Evolutionary conservation across 2,329 filamentous ascomycete species (phyloP).

Genomic region (Bipolaris bicolor): DNA sequence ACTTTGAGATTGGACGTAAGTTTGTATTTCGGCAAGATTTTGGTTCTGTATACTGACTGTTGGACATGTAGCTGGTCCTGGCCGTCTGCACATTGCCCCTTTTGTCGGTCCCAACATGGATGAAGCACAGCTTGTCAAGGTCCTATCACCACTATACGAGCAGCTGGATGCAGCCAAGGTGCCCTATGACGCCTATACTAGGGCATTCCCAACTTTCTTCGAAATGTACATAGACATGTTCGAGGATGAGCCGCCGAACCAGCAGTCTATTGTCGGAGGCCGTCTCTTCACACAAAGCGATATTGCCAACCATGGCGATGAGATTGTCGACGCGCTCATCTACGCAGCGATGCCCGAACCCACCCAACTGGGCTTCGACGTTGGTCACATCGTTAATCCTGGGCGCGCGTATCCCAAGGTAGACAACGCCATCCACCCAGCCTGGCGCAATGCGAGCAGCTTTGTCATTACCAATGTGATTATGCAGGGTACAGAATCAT

Average conservation of each 20-base stretch:
- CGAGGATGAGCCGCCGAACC: slow-evolving; percentile 41
- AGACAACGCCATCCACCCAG: slow-evolving; percentile 44
- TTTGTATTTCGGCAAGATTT: background rate
- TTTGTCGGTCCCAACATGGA: slow-evolving; percentile 45
- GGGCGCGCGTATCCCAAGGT: slow-evolving; percentile 34
- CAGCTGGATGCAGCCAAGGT: slow-evolving; percentile 40
- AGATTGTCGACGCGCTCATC: slow-evolving; percentile 35
- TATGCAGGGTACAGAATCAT: slow-evolving; percentile 39
- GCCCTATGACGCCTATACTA: slow-evolving; percentile 38
- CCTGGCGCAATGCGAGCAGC: slow-evolving; percentile 45
- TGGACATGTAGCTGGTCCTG: slow-evolving; percentile 20
- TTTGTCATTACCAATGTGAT: slow-evolving; percentile 45
- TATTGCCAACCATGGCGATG: slow-evolving; percentile 30
- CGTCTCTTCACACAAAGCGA: slow-evolving; percentile 42
- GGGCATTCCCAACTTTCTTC: slow-evolving; percentile 44
- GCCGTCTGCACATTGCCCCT: slow-evolving; percentile 40
- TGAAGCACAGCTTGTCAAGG: slow-evolving; percentile 31
- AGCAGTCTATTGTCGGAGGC: slow-evolving; percentile 41
- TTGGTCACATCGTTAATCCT: slow-evolving; percentile 46
- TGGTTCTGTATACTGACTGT: background rate
- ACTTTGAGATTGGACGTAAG: slow-evolving; percentile 37
- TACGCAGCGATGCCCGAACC: slow-evolving; percentile 31
- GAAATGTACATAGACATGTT: slow-evolving; percentile 48
- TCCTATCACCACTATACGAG: slow-evolving; percentile 38
- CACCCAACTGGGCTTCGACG: slow-evolving; percentile 32